Evolutionary conservation across 371 early-diverging fungal species (phyloP), one percentile per base, ranked within the genome.

Genomic region (Actinomortierella ambigua): DNA sequence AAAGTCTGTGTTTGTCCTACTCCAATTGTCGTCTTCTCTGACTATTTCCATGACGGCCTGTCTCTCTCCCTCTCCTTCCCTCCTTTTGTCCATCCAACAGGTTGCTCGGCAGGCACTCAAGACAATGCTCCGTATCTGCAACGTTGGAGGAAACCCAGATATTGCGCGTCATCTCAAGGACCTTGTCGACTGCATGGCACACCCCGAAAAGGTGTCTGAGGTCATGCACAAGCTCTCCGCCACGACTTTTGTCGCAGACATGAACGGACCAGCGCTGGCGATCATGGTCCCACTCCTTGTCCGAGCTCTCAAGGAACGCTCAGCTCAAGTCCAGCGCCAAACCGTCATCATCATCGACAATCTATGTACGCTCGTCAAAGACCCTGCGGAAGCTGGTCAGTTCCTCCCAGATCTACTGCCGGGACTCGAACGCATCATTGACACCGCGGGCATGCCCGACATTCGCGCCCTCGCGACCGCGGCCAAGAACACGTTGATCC

Each of bases 311-410:
- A 75, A 80, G 39, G 88, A 87, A 49, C 82, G 87, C 47, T 77
- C 79, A 53, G 81, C 85, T 26, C 80, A 86, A 59, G 82, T 87
- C 65, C 82, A 89, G 67, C 92, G 92, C 79, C 89, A 90, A 79
- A 79, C 90, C 49, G 87, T 89, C 57, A 85, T 91, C 70, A 91
- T 93, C 68, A 89, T 93, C 54, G 90, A 90, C 78, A 93, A 93
- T 75, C 83, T 93, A 81, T 91, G 85, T 69, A 92, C 90, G 80
- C 83, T 93, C 34, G 92, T 91, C 68, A 81, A 87, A 68, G 85
- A 90, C 69, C 92, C 93, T 14, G 81, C 81, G 47, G 89, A 90
- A 15, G 92, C 91, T 55, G 89, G 87, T 49, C 92, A 87, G 61
- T 93, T 93, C 84, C 69, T 93, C 68, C 92, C 92, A 28, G 77